Conservation (phyloP, 352 stramenopile genomes). For the Elongisporangium prolatum region DNA sequence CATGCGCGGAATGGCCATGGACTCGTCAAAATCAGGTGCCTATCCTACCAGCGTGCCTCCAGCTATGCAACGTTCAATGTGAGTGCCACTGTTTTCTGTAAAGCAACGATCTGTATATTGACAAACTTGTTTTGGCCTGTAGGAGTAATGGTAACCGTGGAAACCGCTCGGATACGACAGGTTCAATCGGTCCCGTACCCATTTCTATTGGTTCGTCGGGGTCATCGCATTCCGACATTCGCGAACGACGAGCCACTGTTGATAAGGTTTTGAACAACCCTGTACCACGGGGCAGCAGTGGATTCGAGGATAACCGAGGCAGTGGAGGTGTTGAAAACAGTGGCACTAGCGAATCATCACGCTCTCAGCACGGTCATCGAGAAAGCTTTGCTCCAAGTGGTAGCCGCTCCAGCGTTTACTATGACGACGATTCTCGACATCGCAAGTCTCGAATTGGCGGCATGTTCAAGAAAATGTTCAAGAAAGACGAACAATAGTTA, state of each 20-base stretch:
- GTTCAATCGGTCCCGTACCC: slow-evolving; percentile 52
- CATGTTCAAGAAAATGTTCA: slow-evolving; percentile 91
- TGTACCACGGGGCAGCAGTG: slow-evolving; percentile 15
- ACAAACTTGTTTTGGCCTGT: background rate
- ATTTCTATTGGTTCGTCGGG: slow-evolving; percentile 42
- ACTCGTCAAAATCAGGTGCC: slow-evolving; percentile 24
- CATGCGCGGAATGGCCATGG: slow-evolving; percentile 45
- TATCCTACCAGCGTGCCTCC: slow-evolving; percentile 8
- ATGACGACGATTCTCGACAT: slow-evolving; percentile 47
- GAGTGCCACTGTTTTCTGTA: background rate
- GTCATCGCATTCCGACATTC: slow-evolving; percentile 11
- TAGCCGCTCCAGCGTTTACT: slow-evolving; percentile 49
- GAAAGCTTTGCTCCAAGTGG: slow-evolving; percentile 16
- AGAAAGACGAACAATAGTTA: slow-evolving; percentile 56
- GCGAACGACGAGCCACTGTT: slow-evolving; percentile 35
- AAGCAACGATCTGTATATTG: background rate
- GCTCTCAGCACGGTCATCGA: slow-evolving; percentile 15
- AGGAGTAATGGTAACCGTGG: slow-evolving; percentile 22
- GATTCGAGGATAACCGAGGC: slow-evolving; percentile 12
- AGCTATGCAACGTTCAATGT: slow-evolving; percentile 8
- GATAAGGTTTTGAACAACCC: slow-evolving; percentile 53
- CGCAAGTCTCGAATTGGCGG: slow-evolving; percentile 78
- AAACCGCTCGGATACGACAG: slow-evolving; percentile 55
- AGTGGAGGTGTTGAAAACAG: too few species aligned
- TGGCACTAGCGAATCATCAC: slow-evolving; percentile 12